Base-by-base conservation (phyloP, 2,329 filamentous ascomycete genomes). In the Xylariaceae sp. region DNA sequence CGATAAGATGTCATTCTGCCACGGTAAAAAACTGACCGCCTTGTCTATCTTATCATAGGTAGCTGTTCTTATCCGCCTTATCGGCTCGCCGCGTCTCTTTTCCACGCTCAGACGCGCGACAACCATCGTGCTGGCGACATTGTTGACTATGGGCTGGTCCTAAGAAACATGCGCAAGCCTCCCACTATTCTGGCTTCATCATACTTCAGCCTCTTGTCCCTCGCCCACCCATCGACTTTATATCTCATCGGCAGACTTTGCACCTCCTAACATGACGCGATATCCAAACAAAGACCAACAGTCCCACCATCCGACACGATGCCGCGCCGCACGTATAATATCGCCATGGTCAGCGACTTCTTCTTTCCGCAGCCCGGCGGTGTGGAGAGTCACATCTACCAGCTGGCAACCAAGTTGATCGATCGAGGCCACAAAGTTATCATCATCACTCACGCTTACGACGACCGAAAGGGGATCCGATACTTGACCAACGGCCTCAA, bases 331-430 rank as follows among this genome's bases (percentile, higher is more conserved):
- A 75, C 71, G 19, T 81, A 80, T 60, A 80, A 77, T 53, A 81
- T 81, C 63, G 77, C 77, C 43, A 98, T 98, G 92, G 85, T 95
- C 59, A 89, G 90, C 74, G 92, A 98, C 70, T 95, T 94, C 73
- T 98, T 98, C 79, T 98, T 93, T 57, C 92, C 92, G 11, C 90
- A 96, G 55, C 90, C 92, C 33, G 89, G 92, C 55, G 92, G 92
- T 50, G 79, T 98, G 45, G 92, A 98, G 66, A 94, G 87, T 60
- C 92, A 98, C 63, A 96, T 98, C 51, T 98, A 98, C 66, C 92
- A 98, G 61, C 71, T 98, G 25, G 92, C 90, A 19, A 86, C 83
- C 37, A 98, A 96, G 72, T 77, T 98, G 47, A 88, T 96, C 46
- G 90, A 98, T 59, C 85, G 92, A 25, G 92, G 92, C 25, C 92